phyloP scores from a whole-genome alignment of 352 stramenopile genomes.

The Pythium guiyangense region DNA sequence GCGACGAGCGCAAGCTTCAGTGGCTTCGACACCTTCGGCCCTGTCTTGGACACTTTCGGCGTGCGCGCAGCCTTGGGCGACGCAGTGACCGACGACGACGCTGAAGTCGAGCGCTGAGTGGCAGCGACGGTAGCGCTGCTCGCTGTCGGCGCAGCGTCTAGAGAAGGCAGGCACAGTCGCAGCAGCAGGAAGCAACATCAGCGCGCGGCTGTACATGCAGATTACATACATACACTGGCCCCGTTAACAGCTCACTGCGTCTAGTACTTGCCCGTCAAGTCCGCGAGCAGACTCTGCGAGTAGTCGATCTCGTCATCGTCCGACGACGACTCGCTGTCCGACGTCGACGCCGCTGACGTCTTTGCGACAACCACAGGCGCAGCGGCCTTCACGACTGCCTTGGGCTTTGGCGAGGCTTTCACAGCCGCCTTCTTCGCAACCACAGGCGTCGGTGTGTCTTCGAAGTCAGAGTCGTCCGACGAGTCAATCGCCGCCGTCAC shows the following conservation, averaged over 20 bases:
- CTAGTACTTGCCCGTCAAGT: constrained; percentile 58
- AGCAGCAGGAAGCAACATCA: no score
- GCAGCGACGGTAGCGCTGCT: no score
- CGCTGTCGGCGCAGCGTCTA: no score
- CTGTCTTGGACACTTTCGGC: not conserved
- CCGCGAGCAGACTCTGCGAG: constrained; percentile 67
- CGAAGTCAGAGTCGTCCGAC: not conserved
- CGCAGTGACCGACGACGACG: not conserved
- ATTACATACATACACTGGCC: constrained; percentile 3
- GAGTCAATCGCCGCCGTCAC: not conserved
- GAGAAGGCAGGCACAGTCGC: not conserved
- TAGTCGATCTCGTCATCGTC: constrained; percentile 73
- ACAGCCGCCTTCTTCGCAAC: not conserved
- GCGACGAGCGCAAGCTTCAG: not conserved
- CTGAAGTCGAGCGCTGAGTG: no score
- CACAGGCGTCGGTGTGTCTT: not conserved
- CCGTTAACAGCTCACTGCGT: constrained; percentile 2
- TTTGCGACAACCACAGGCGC: constrained; percentile 2
- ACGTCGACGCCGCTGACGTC: constrained; percentile 11
- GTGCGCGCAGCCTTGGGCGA: not conserved
- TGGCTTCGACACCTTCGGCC: constrained; percentile 4
- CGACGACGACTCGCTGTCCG: constrained; percentile 37
- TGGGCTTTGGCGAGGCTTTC: not conserved
- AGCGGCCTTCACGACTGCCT: not conserved
- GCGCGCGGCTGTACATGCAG: no score